Evolutionary conservation across 1,284 basidiomycete species (phyloP).

Genomic region (Fistulinella staudtii): DNA sequence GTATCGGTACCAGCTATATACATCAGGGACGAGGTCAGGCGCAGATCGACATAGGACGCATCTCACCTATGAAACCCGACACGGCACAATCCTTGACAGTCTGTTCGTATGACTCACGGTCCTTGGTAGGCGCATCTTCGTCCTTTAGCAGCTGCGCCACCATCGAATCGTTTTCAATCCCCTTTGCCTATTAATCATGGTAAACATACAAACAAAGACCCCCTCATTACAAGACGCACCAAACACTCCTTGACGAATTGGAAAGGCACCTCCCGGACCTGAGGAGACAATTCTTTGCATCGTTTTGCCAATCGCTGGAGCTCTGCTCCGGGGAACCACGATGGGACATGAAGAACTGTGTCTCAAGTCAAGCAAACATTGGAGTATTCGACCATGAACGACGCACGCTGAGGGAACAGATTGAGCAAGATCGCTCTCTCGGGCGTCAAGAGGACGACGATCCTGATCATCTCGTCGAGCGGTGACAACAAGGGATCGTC

Average conservation of each 20-base stretch:
- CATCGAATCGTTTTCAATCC: constrained; percentile 18
- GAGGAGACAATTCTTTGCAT: constrained; percentile 23
- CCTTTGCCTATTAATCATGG: constrained; percentile 9
- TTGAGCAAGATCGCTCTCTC: constrained; percentile 20
- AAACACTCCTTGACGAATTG: constrained; percentile 32
- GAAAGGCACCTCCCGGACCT: constrained; percentile 30
- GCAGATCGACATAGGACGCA: too few species aligned
- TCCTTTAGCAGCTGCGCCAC: constrained; percentile 15
- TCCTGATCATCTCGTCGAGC: constrained; percentile 14
- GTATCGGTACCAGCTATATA: constrained; percentile 21
- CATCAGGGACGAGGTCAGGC: background rate
- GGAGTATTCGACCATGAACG: background rate
- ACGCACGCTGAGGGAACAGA: constrained; percentile 23
- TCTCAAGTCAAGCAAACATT: constrained; percentile 6
- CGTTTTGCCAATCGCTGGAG: constrained; percentile 24
- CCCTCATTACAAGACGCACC: constrained; percentile 16
- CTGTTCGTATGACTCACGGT: constrained; percentile 11
- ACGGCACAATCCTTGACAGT: constrained; percentile 19
- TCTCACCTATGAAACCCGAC: constrained; percentile 20
- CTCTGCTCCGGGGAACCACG: constrained; percentile 34
- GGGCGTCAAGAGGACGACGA: constrained; percentile 11
- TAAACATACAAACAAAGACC: background rate
- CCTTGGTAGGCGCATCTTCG: background rate
- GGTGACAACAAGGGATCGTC: constrained; percentile 17
- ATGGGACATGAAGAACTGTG: constrained; percentile 28